phyloP scores from a whole-genome alignment of 2,329 filamentous ascomycete genomes.

The Waltergamsia citrina region DNA sequence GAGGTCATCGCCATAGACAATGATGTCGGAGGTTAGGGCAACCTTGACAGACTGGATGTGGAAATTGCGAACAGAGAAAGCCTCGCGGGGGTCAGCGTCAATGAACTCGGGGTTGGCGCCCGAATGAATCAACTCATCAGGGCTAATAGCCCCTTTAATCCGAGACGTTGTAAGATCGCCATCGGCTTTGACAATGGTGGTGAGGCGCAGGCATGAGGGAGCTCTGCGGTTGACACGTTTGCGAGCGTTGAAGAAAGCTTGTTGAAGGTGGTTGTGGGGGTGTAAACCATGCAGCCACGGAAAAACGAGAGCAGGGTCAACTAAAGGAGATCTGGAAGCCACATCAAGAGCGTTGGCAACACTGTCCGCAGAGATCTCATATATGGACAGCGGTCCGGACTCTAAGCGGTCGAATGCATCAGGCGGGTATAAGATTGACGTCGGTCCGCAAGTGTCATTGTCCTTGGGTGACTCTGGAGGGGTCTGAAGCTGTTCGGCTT shows the following conservation, averaged over 20 bases:
- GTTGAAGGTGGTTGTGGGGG: slow-evolving; percentile 77
- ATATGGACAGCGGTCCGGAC: slow-evolving; percentile 52
- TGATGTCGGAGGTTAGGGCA: slow-evolving; percentile 80
- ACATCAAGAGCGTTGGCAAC: slow-evolving; percentile 69
- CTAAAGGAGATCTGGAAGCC: slow-evolving; percentile 68
- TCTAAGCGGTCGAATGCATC: slow-evolving; percentile 44
- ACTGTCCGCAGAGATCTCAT: slow-evolving; percentile 59
- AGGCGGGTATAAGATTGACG: slow-evolving; percentile 69
- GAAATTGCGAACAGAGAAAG: slow-evolving; percentile 94
- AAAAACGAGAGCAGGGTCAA: slow-evolving; percentile 78
- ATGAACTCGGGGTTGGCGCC: slow-evolving; percentile 52
- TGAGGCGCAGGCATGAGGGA: slow-evolving; percentile 61
- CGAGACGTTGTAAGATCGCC: slow-evolving; percentile 66
- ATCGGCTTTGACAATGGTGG: slow-evolving; percentile 84
- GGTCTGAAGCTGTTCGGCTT: slow-evolving; percentile 44
- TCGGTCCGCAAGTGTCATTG: slow-evolving; percentile 41
- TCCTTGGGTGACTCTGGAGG: slow-evolving; percentile 58
- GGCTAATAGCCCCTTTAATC: slow-evolving; percentile 78
- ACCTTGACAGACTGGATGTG: slow-evolving; percentile 90
- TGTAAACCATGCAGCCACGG: slow-evolving; percentile 95
- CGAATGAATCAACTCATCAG: slow-evolving; percentile 65
- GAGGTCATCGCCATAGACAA: slow-evolving; percentile 76
- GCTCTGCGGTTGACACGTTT: slow-evolving; percentile 64
- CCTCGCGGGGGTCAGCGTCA: slow-evolving; percentile 77
- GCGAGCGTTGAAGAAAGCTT: slow-evolving; percentile 78